phyloP scores from a whole-genome alignment of 164 flowering plant species.

The Litsea cubeba region DNA sequence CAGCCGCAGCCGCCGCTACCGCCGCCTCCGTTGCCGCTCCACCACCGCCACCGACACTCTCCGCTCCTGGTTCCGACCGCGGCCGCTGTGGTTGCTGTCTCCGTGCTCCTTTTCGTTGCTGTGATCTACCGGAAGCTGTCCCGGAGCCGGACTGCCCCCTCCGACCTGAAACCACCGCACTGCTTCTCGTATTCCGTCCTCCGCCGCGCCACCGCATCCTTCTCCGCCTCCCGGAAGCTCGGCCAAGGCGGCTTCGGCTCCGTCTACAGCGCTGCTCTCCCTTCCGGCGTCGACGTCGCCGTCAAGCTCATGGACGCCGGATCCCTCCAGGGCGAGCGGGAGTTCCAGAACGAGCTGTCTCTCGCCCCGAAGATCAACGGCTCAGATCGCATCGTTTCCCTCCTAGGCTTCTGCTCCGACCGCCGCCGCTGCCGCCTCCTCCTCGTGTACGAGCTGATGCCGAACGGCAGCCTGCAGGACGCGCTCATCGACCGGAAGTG shows the following conservation, averaged over 20 bases:
- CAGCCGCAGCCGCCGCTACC: constrained; percentile 15
- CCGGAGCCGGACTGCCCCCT: constrained; percentile 57
- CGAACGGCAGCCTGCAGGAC: constrained; percentile 1
- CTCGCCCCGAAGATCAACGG: not conserved
- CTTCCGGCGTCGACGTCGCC: constrained; percentile 46
- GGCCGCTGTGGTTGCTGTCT: constrained; percentile 26
- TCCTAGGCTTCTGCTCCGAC: not conserved
- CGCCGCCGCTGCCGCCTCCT: not conserved
- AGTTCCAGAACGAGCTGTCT: constrained; percentile 79
- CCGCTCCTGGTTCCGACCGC: constrained; percentile 18
- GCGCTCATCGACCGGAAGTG: not conserved
- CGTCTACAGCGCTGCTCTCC: constrained; percentile 53
- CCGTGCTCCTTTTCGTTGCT: constrained; percentile 27
- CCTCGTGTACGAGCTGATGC: constrained; percentile 1
- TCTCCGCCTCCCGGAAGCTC: constrained; percentile 52
- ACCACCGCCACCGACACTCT: constrained; percentile 16
- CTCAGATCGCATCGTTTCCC: not conserved
- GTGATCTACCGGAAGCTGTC: constrained; percentile 42
- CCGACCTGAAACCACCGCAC: constrained; percentile 52
- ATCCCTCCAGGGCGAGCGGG: constrained; percentile 74
- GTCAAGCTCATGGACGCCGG: constrained; percentile 77
- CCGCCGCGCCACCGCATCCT: constrained; percentile 49
- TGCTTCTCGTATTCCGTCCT: constrained; percentile 60
- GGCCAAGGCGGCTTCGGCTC: constrained; percentile 95
- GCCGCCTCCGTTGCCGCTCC: constrained; percentile 18